Evolutionary conservation across 805 yeast genomes (phyloP), one percentile per base, ranked within the genome.

Genomic region (Zygosaccharomyces siamensis): DNA sequence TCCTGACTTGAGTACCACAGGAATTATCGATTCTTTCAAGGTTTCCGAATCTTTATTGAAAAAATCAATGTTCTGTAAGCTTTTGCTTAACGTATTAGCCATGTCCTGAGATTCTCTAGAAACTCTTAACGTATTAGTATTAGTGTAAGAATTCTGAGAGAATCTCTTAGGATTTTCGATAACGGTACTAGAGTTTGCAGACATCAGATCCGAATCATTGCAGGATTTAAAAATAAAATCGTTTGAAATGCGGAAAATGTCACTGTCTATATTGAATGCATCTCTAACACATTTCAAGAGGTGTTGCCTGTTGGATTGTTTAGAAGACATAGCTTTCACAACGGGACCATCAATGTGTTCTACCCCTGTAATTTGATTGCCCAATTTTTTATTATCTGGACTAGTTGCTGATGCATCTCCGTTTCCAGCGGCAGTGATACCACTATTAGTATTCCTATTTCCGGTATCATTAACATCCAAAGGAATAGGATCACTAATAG

Each of bases 1-100:
- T 1, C 93, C 93, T 3, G 87, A 78, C 57, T 81, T 83, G 24
- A 80, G 67, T 5, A 77, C 83, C 6, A 79, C 83, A 47, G 68
- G 64, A 20, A 74, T 60, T 47, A 60, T 18, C 57, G 71, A 49
- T 57, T 71, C 53, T 47, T 68, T 67, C 21, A 69, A 51, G 4
- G 72, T 62, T 46, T 67, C 69, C 1, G 72, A 59, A 6, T 60
- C 62, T 12, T 57, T 60, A n/a, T 61, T 62, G 39, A 62, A 63
- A 38, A 61, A 54, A 38, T 67, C 70, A 53, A 67, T 51, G 36
- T 55, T 55, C 23, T 65, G 69, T 26, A 63, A 51, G 3, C 66
- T 53, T 39, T 52, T 58, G 41, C 64, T 62, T 26, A 61, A 43
- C 21, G 57, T 48, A 10, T 44, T 50, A 7, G 58, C 45, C 3